Percentiles rank a stretch among this genome's conserved stretches.
Conservation (phyloP, 164 flowering plant genomes). For the Malania oleifera region DNA sequence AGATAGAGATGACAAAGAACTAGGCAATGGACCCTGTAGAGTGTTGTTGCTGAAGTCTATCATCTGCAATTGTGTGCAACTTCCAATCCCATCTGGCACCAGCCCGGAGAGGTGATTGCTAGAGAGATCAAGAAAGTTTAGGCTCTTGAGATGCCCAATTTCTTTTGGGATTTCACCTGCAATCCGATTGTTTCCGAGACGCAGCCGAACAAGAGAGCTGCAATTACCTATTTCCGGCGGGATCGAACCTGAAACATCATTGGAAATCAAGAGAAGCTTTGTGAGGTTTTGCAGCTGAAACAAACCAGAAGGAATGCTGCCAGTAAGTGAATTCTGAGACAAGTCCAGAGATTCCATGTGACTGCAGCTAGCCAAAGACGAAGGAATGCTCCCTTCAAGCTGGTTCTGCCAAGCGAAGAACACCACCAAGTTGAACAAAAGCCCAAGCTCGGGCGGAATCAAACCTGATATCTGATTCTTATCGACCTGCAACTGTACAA, state of each 20-base stretch:
- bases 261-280: conserved; percentile 68
- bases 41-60: conserved; percentile 57
- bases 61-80: conserved; percentile 53
- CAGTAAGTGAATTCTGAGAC: conserved; percentile 66
- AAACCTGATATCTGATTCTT: conserved; percentile 63
- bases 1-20: conserved; percentile 46
- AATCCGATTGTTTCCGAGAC: conserved; percentile 63
- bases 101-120: conserved; percentile 53
- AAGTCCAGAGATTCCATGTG: conserved; percentile 58
- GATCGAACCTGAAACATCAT: conserved; percentile 71
- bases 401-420: conserved; percentile 75
- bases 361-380: conserved; percentile 36
- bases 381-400: conserved; percentile 71
- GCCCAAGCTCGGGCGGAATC: conserved; percentile 60
- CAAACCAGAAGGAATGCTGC: conserved; percentile 57
- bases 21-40: conserved; percentile 54
- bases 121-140: conserved; percentile 72
- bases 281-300: conserved; percentile 69
- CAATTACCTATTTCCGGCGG: conserved; percentile 68
- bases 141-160: conserved; percentile 49
- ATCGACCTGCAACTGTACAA: conserved; percentile 56
- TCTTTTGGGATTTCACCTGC: conserved; percentile 61
- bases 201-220: conserved; percentile 56
- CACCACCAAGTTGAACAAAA: conserved; percentile 32
- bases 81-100: conserved; percentile 71